Evolutionary conservation across 441 rosid genomes (phyloP).

Genomic region (Metrosideros polymorpha): DNA sequence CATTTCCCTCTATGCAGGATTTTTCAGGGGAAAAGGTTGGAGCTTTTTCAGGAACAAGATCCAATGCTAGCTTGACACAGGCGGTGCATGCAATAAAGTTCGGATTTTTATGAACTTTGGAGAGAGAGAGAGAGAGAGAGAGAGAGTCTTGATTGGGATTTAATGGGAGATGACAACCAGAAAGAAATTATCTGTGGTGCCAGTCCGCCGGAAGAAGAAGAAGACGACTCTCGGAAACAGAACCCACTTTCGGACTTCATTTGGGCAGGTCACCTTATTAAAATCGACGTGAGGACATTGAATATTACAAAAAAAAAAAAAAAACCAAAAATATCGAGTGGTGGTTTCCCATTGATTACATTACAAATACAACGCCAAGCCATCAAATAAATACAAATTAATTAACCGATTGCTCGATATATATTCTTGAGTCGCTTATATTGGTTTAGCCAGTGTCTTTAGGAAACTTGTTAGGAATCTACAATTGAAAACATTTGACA

Average conservation of each 20-base stretch:
- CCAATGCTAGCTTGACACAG: neutral
- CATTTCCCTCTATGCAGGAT: constrained; percentile 24
- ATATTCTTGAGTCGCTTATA: neutral
- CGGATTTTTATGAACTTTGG: neutral
- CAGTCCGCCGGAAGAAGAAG: neutral
- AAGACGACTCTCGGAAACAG: neutral
- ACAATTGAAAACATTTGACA: too few relatives aligned
- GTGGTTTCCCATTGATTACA: neutral
- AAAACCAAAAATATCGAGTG: neutral
- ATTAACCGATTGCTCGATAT: neutral
- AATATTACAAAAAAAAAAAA: neutral
- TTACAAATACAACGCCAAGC: neutral
- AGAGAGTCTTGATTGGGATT: neutral
- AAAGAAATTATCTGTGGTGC: neutral
- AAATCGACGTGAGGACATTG: neutral
- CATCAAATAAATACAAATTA: neutral
- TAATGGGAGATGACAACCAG: neutral
- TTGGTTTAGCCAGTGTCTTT: neutral
- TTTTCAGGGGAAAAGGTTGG: neutral
- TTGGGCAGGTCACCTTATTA: neutral
- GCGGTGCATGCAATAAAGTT: neutral
- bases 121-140: neutral
- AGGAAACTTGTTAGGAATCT: neutral
- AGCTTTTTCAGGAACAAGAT: neutral
- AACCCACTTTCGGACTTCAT: neutral